Evolutionary conservation across 2,329 filamentous ascomycete genomes (phyloP), one percentile per base, ranked within the genome.

Genomic region (Trichophyton verrucosum): DNA sequence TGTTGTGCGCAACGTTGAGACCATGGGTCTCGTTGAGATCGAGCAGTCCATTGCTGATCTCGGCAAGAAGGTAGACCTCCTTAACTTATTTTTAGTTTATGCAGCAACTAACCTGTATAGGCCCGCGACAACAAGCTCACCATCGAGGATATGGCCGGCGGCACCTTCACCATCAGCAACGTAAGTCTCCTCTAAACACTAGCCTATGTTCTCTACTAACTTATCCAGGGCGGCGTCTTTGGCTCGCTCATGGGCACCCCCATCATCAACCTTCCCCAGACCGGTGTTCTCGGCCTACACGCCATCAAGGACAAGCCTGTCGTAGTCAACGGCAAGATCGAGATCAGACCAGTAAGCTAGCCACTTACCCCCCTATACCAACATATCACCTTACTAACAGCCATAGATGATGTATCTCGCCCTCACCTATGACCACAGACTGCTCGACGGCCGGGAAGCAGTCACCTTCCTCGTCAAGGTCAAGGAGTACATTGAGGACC

Each of bases 101-200:
- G 13, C 11, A 7, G 9, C 8, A 11, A 17, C 56, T 58, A 58
- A 57, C 64, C 33, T 61, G 3, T n/a, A 33, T 65, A 91, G 89
- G 94, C 94, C 65, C 89, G 94, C 65, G 91, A 96, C 72, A 87
- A 88, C 75, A 97, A 97, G 79, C 83, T 99, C 66, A 97, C 94
- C 1, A 96, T 99, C 69, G 94, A 99, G 78, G 94, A 99, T 73
- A 96, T 99, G 91, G 94, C 94, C 63, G 94, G 94, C 63, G 94
- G 94, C 65, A 96, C 92, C 40, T 99, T 96, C 76, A 97, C 94
- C 64, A 96, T 96, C 79, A 94, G 88, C 81, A 97, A 96, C 74
- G 88, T 79, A 65, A 69, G 76, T 53, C 22, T 44, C 44, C 38
- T 6, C 24, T 42, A 62, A 57, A 55, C 27, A 17, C 3, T 20